Evolutionary conservation across 1,284 basidiomycete species (phyloP), one percentile per base, ranked within the genome.

Genomic region (Prillingera fragicola): DNA sequence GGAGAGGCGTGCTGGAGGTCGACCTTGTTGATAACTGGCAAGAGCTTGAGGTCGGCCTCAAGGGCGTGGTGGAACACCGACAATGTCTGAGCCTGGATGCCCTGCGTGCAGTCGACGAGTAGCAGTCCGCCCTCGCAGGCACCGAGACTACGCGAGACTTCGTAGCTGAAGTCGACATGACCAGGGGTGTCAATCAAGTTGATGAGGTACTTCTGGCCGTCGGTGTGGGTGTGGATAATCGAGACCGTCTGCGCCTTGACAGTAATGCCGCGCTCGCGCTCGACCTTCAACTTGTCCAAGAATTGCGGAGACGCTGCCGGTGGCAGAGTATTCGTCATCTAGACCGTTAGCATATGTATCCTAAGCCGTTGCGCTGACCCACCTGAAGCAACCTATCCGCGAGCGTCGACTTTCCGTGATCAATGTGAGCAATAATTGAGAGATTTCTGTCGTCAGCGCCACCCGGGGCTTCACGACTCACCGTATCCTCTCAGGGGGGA

Each of bases 131-230:
- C 92, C 72, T 98, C 88, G 58, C 88, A 96, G 25, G 92, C 91
- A 2, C 89, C 84, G 21, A 98, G 74, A 32, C 87, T 91, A 35
- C 95, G 81, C 13, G 88, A 85, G 9, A 98, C 90, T 71, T 98
- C 95, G 81, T 92, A 94, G 48, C 87, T 81, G 70, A 96, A 96
- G 73, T 96, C 91, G 37, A 95, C 91, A 70, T 96, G 91, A 4
- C 91, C 91, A 34, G 94, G 94, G 0, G 95, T 98, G 67, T 99
- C 94, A 60, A 99, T 94, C 26, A 98, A 76, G 70, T 98, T 98
- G 55, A 99, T 79, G 38, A 99, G 77, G 62, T 86, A 84, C 17
- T 73, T 73, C 27, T 75, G 72, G 5, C 78, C 78, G 36, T 78
- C 67, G 10, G 74, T 59, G 63, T 86, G 76, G 35, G 60, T 56